Evolutionary conservation across 2,329 filamentous ascomycete species (phyloP).

Genomic region (Penicillium palitans): DNA sequence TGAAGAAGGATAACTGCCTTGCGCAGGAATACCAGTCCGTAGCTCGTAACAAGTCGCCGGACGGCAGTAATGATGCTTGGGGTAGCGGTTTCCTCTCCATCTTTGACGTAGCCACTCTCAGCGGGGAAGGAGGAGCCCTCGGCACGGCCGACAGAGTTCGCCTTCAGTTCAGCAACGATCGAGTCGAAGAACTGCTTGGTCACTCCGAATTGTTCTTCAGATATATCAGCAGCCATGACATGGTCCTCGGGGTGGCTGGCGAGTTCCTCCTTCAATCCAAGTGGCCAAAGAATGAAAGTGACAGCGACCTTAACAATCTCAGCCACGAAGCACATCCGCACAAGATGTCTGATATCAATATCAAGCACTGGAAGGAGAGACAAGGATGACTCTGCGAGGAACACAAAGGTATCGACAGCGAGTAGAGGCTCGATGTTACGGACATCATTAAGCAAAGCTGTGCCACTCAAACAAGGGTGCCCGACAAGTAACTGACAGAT

Average conservation of each 20-base stretch:
- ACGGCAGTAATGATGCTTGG: constrained; percentile 36
- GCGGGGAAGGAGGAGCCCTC: constrained; percentile 39
- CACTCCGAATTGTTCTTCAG: constrained; percentile 29
- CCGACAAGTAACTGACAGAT: constrained; percentile 73
- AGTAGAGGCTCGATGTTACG: constrained; percentile 44
- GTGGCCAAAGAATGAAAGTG: constrained; percentile 50
- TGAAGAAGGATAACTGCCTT: constrained; percentile 83
- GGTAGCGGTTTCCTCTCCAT: constrained; percentile 38
- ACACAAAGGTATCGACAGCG: constrained; percentile 49
- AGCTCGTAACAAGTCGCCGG: constrained; percentile 63
- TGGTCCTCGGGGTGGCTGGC: constrained; percentile 32
- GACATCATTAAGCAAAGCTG: constrained; percentile 36
- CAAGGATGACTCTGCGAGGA: constrained; percentile 76
- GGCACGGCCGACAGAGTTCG: constrained; percentile 38
- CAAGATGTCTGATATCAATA: constrained; percentile 73
- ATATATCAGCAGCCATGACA: constrained; percentile 28
- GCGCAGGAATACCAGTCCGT: constrained; percentile 85
- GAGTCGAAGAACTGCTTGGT: constrained; percentile 42
- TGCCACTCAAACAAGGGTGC: constrained; percentile 43
- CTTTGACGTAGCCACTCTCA: constrained; percentile 40
- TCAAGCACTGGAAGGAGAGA: constrained; percentile 67
- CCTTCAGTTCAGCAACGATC: constrained; percentile 39
- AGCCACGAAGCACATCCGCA: constrained; percentile 84
- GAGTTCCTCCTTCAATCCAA: constrained; percentile 39
- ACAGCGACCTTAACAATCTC: constrained; percentile 82